Evolutionary conservation across 2,329 filamentous ascomycete genomes (phyloP).

Genomic region (Colletotrichum siamense): DNA sequence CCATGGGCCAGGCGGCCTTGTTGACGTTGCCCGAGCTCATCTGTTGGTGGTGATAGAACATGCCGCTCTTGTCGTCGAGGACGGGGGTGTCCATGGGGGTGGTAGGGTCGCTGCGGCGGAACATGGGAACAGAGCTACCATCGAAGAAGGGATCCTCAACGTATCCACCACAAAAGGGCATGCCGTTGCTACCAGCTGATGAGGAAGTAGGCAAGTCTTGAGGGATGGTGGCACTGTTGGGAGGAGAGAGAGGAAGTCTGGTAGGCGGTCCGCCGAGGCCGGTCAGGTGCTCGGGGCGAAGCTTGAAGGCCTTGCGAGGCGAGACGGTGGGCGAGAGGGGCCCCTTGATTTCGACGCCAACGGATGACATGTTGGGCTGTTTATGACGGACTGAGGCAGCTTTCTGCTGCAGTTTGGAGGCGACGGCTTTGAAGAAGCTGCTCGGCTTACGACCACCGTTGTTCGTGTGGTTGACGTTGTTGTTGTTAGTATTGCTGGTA

Average conservation of each 20-base stretch:
- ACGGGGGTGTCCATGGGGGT: constrained; percentile 45
- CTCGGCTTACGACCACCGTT: constrained; percentile 34
- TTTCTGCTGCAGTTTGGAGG: constrained; percentile 45
- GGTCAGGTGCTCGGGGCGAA: constrained; percentile 29
- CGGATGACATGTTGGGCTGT: constrained; percentile 21
- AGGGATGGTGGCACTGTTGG: constrained; percentile 30
- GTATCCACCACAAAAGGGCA: constrained; percentile 39
- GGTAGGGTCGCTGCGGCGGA: constrained; percentile 34
- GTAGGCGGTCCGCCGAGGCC: constrained; percentile 21
- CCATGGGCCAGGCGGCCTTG: constrained; percentile 30
- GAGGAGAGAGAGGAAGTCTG: constrained; percentile 23
- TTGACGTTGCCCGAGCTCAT: constrained; percentile 20
- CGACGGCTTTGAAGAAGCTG: constrained; percentile 46
- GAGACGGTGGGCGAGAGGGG: constrained; percentile 22
- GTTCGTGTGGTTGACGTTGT: neutral
- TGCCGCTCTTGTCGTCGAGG: constrained; percentile 33
- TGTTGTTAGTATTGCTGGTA: constrained; percentile 25
- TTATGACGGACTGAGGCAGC: constrained; percentile 37
- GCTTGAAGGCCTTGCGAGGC: constrained; percentile 37
- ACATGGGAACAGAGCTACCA: constrained; percentile 29
- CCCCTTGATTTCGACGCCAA: constrained; percentile 13
- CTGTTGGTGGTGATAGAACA: constrained; percentile 28
- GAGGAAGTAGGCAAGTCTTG: constrained; percentile 18
- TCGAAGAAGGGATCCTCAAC: constrained; percentile 46
- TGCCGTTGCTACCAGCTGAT: constrained; percentile 8